Percentiles rank a stretch among this genome's conserved stretches.
Conservation (phyloP, 768 basidiomycete species). For the Rhizopogon salebrosus region DNA sequence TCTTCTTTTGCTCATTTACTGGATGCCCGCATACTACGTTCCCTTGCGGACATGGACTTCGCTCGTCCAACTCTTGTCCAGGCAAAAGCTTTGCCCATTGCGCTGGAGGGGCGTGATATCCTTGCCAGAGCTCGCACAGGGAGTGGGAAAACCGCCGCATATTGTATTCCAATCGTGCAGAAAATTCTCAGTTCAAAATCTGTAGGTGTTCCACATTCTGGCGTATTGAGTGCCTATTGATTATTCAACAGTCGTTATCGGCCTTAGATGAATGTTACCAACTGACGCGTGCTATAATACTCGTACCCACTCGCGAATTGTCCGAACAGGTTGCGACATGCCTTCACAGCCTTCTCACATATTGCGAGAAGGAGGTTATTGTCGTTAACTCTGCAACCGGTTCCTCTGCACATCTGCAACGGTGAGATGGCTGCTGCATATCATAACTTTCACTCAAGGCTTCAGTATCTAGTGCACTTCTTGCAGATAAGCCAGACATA, state of each 20-base stretch:
- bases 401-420: constrained; percentile 63
- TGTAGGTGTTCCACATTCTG: constrained; percentile 40
- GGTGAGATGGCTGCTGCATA: constrained; percentile 34
- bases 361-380: constrained; percentile 74
- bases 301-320: constrained; percentile 90
- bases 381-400: constrained; percentile 77
- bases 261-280: constrained; percentile 38
- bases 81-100: constrained; percentile 85
- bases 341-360: constrained; percentile 57
- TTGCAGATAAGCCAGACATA: constrained; percentile 74
- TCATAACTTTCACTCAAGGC: constrained; percentile 1
- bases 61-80: constrained; percentile 91
- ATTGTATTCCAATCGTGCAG: constrained; percentile 87
- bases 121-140: constrained; percentile 93
- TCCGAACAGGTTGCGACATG: constrained; percentile 83
- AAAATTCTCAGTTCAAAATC: constrained; percentile 79
- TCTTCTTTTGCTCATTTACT: constrained; percentile 70
- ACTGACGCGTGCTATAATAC: constrained; percentile 68
- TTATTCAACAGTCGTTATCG: constrained; percentile 31
- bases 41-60: constrained; percentile 88
- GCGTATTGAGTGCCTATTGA: not conserved
- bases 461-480: constrained; percentile 33
- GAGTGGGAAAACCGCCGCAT: constrained; percentile 95
- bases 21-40: constrained; percentile 79
- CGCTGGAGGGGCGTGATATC: constrained; percentile 84